Evolutionary conservation across 495 filamentous ascomycete species (phyloP), one percentile per base, ranked within the genome.

Genomic region (Pyrenopolyporus hunteri): DNA sequence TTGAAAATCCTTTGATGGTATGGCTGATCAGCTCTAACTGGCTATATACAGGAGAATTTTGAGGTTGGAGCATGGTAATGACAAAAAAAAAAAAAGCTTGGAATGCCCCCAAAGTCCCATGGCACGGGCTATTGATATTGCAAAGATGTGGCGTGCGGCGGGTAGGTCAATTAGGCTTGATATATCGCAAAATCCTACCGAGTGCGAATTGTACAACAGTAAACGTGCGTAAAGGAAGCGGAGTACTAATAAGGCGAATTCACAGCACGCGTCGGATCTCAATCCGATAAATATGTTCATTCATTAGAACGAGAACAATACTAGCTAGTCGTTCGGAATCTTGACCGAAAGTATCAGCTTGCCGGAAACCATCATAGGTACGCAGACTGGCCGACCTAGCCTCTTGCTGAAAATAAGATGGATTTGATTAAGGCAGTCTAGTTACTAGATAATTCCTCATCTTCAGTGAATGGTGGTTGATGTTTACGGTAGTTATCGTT

Each of bases 61-160:
- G 88, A 92, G 61, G 88, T 92, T 20, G 80, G 78, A 65, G 88
- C 88, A 11, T 92, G 89, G 89, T 92, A 82, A 77, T 45, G 56
- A 10, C 23, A 10, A 20, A 39, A 37, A 61, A 39, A 37, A 14
- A 29, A 13, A 11, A 51, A 4, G 29, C 25, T 48, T 14, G 16
- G 26, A 6, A 9, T 46, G 10, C 20, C 39, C 19, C 26, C 9
- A 9, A 9, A 5, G 11, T 54, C 70, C 54, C n/a, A 50, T 74
- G 59, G 75, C 72, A 36, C 35, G 67, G 14, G 49, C 67, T 69
- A 25, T 46, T 35, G 26, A 43, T 47, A 23, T 32, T 40, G 33
- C 37, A 22, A 33, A 22, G 28, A 26, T 20, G 40, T 11, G 33
- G 35, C 31, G 45, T 56, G 51, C 33, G 57, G 51, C 33, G 57